These are phyloP conservation scores for Atkinsonella hypoxylon DNA, from an alignment of 2,329 filamentous ascomycete genomes.

Conservation along the genomic window DNA sequence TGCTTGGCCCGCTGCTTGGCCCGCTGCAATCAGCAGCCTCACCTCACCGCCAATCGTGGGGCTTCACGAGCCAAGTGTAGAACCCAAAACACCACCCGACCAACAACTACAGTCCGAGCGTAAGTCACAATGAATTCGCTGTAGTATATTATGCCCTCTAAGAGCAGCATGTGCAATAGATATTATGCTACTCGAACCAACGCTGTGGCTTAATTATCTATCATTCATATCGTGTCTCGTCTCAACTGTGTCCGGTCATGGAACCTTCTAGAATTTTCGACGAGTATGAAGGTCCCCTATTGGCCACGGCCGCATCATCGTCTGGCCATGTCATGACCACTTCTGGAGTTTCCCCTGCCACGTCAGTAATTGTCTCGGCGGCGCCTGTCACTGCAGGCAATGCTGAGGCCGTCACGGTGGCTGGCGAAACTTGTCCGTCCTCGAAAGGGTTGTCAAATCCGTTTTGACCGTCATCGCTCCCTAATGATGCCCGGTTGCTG, in stretches of 20 bases:
- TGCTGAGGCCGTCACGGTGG: background rate
- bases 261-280: slow-evolving; percentile 24
- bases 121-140: no score
- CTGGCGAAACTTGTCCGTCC: slow-evolving; percentile 12
- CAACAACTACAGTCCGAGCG: no score
- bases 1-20: no score
- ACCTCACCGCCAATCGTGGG: background rate
- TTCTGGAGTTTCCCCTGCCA: background rate
- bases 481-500: slow-evolving; percentile 32
- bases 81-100: no score
- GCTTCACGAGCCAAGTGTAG: background rate
- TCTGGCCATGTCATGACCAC: slow-evolving; percentile 4
- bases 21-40: no score
- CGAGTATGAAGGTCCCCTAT: background rate
- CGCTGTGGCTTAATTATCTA: background rate
- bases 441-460: slow-evolving; percentile 20
- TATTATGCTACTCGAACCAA: background rate
- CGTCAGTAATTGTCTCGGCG: no score
- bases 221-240: background rate
- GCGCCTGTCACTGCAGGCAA: slow-evolving; percentile 8
- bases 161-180: background rate
- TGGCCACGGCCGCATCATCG: slow-evolving; percentile 2
- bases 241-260: slow-evolving; percentile 3
- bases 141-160: no score
- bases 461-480: slow-evolving; percentile 24